These are phyloP conservation scores for Serendipita vermifera DNA, from an alignment of 768 basidiomycete genomes.

Conservation along the genomic window DNA sequence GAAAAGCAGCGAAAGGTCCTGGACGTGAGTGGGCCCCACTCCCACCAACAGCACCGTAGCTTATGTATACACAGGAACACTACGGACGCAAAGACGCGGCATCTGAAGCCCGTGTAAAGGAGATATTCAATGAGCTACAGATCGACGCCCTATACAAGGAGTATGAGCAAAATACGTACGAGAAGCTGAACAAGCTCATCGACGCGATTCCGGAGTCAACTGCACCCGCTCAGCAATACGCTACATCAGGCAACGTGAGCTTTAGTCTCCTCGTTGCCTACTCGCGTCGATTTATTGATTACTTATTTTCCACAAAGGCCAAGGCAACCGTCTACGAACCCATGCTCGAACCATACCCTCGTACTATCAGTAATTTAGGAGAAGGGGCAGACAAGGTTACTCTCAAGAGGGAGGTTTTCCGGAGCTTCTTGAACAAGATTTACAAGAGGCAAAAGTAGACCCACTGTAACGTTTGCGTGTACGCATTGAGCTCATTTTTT, in stretches of 20 bases:
- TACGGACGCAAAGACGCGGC: constrained; percentile 49
- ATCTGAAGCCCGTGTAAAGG: constrained; percentile 49
- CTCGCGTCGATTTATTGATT: background rate
- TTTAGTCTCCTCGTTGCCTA: background rate
- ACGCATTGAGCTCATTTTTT: background rate
- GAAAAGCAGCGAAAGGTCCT: constrained; percentile 32
- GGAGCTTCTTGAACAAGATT: constrained; percentile 80
- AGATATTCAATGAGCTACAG: constrained; percentile 56
- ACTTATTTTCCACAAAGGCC: background rate
- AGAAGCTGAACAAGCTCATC: constrained; percentile 54
- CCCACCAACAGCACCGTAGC: background rate
- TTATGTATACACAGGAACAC: constrained; percentile 33
- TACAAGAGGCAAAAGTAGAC: constrained; percentile 42
- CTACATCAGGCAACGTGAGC: background rate
- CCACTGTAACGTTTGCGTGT: no score
- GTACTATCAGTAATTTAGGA: constrained; percentile 7
- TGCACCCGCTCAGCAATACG: background rate
- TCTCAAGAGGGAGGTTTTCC: constrained; percentile 58
- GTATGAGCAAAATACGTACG: constrained; percentile 71
- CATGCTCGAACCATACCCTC: constrained; percentile 4
- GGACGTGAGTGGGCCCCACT: constrained; percentile 24
- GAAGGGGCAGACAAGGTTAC: constrained; percentile 24
- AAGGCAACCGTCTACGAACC: background rate
- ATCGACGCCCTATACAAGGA: constrained; percentile 51
- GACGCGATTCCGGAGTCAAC: constrained; percentile 49